Percentiles rank a stretch among this genome's conserved stretches.
Conservation (phyloP, 2,329 filamentous ascomycete species). For the Sarocladium brachiariae region DNA sequence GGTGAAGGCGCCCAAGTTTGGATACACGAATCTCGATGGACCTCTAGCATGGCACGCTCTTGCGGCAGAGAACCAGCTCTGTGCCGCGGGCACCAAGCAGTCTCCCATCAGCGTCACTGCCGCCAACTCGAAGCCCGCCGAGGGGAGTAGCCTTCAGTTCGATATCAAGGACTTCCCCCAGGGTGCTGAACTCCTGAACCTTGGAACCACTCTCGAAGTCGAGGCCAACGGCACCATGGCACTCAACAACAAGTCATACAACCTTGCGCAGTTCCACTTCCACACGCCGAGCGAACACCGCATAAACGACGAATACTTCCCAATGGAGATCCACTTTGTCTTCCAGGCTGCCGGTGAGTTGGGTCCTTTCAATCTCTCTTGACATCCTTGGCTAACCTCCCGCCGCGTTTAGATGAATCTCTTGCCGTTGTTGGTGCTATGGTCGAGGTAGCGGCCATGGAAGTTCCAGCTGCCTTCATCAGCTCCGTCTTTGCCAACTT, state of each 20-base stretch:
- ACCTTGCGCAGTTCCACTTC: slow-evolving; percentile 48
- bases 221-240: slow-evolving; percentile 38
- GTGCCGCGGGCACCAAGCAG: slow-evolving; percentile 39
- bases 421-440: slow-evolving; percentile 29
- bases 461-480: slow-evolving; percentile 20
- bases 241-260: slow-evolving; percentile 30
- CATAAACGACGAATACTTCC: slow-evolving; percentile 33
- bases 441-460: slow-evolving; percentile 24
- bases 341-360: slow-evolving; percentile 26
- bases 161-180: slow-evolving; percentile 25
- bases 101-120: slow-evolving; percentile 45
- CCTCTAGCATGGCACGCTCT: slow-evolving; percentile 44
- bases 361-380: background rate
- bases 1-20: slow-evolving; percentile 29
- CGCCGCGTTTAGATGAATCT: slow-evolving; percentile 11
- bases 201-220: slow-evolving; percentile 40
- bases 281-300: slow-evolving; percentile 52
- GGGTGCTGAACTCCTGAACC: slow-evolving; percentile 36
- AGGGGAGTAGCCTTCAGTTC: slow-evolving; percentile 21
- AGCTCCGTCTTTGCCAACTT: slow-evolving; percentile 28
- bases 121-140: slow-evolving; percentile 12
- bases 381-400: slow-evolving; percentile 1
- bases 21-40: slow-evolving; percentile 33
- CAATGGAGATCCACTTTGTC: slow-evolving; percentile 36
- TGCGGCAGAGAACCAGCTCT: slow-evolving; percentile 31